These are phyloP conservation scores for Xylariaceae sp. DNA, from an alignment of 2,329 filamentous ascomycete species.

Conservation along the genomic window DNA sequence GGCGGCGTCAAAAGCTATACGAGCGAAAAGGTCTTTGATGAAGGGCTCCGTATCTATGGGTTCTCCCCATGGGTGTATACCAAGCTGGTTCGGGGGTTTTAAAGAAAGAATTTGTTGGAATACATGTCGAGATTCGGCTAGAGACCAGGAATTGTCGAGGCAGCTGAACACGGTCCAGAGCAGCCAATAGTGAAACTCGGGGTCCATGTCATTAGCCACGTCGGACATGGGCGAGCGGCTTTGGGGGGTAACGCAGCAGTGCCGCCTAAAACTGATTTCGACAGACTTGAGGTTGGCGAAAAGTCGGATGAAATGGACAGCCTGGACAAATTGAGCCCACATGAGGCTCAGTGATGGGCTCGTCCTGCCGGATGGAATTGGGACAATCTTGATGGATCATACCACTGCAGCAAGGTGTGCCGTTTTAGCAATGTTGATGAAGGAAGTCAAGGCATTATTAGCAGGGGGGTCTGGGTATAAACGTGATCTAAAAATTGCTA, in stretches of 20 bases:
- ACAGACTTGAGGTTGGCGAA: background rate
- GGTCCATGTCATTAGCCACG: background rate
- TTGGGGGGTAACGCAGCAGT: background rate
- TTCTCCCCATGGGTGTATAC: background rate
- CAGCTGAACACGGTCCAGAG: background rate
- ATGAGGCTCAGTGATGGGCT: background rate
- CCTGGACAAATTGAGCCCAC: background rate
- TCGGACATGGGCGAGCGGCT: background rate
- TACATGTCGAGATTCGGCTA: background rate
- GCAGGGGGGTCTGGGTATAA: too few relatives aligned
- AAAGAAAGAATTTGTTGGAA: background rate
- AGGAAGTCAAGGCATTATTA: too few relatives aligned
- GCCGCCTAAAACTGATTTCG: background rate
- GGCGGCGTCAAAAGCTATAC: background rate
- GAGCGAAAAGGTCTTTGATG: background rate
- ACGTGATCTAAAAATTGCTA: background rate
- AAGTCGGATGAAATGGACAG: background rate
- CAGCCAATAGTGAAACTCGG: background rate
- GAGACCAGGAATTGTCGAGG: background rate
- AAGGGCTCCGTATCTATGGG: background rate
- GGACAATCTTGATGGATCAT: background rate
- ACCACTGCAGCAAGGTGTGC: background rate
- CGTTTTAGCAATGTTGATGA: background rate
- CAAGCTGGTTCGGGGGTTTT: background rate
- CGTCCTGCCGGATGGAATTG: background rate